Evolutionary conservation across 2,329 filamentous ascomycete genomes (phyloP), one percentile per base, ranked within the genome.

Genomic region (Chaetomiaceae sp.): DNA sequence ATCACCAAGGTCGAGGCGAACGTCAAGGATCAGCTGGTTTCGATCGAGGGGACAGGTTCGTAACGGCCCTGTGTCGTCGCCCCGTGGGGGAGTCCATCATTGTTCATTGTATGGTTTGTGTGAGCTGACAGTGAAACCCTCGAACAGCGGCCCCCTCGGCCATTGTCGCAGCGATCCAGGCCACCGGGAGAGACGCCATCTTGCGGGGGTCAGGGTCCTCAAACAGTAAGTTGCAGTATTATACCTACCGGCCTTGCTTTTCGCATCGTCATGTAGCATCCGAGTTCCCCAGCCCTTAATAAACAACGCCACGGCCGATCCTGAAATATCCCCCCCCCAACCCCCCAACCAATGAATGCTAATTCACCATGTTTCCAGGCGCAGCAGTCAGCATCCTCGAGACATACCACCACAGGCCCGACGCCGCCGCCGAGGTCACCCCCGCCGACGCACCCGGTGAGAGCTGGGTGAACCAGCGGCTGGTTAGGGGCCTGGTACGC

Each of bases 381-480:
- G 89, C 91, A 27, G 90, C 92, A 40, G 94, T 99, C 39, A 96
- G 91, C 72, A 97, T 99, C 66, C 83, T 99, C 56, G 94, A 99
- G 76, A 95, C 90, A 53, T 84, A 79, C 61, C 66, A 74, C 63
- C 84, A 89, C 65, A 80, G 45, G 19, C 23, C 54, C 17, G 34
- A n/a, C n/a, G 14, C 27, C 9, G 27, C 52, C 43, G 33, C 25
- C 3, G 47, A 56, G 17, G 47, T 84, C 42, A 73, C 71, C 34
- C 70, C 57, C 63, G 57, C 65, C 64, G 49, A 63, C 57, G 44
- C 60, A 20, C 59, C 61, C 8, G 63, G 53, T 46, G 65, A 65
- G 51, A 64, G 63, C 53, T 60, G 58, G 58, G 64, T 63, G 48
- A 68, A 68, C 43, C 64, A 71, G 54, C 66, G 80, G 46, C 72